Evolutionary conservation across 1,139 yeast genomes (phyloP), one percentile per base, ranked within the genome.

Genomic region (Hansenula sp.): DNA sequence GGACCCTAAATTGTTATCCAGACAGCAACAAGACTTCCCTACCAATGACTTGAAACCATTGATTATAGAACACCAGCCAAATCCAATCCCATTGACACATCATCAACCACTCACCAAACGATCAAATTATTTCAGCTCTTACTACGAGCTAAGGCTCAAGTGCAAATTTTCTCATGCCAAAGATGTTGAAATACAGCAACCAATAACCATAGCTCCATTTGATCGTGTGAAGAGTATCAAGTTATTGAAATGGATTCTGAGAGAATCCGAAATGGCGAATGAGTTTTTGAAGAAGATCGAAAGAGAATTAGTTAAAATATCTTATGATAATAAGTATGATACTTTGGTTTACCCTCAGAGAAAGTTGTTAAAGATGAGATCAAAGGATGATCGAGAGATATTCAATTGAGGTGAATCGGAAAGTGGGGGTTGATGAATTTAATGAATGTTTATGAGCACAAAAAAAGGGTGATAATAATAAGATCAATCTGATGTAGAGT

Each of bases 131-230:
- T 81, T 72, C 52, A 71, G 80, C 16, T 61, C 81, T 5, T 62
- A 77, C 19, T 82, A 79, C 57, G 81, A 77, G 49, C 55, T 77
- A 6, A 62, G 70, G 1, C 50, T 81, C 19, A 75, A 72, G 47
- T 64, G 79, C 36, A 79, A 77, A 53, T 60, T 80, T 25, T 62
- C 65, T 18, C 75, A 72, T 44, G 75, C 75, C 5, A 75, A 74
- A 51, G 78, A 76, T 50, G 65, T 76, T 47, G 77, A 70, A 37
- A 60, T 77, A 8, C 59, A 67, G 19, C 67, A 79, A 15, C 85
- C 84, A 1, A 62, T 81, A 4, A 76, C 76, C 0, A 69, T 81
- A 0, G 67, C 82, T 41, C 81, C 84, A 1, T 75, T 63, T 61
- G 79, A 81, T 60, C 65, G 72, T 43, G 55, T 45, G 18, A 71